These are phyloP conservation scores for Colletotrichum orchidophilum DNA, from an alignment of 2,329 filamentous ascomycete genomes.

Conservation along the genomic window DNA sequence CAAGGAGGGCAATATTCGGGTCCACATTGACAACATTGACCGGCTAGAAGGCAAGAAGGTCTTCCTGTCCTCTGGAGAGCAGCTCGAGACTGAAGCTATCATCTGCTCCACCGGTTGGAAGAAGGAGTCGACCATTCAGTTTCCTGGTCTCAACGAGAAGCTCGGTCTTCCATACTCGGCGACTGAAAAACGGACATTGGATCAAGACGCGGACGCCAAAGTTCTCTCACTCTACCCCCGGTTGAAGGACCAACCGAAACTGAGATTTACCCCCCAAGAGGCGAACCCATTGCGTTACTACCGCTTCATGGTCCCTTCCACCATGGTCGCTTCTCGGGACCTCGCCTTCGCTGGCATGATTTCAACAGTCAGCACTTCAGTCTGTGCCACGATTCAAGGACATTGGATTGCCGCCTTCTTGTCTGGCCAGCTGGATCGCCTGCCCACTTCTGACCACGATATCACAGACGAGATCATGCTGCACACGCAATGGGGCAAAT, in stretches of 20 bases:
- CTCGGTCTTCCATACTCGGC: neutral
- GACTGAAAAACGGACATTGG: neutral
- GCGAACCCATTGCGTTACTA: neutral
- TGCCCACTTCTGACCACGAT: neutral
- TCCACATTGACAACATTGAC: neutral
- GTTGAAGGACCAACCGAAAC: neutral
- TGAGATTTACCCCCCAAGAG: neutral
- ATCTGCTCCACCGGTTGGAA: neutral
- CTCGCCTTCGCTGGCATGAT: neutral
- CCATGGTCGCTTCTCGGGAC: neutral
- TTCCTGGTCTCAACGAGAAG: neutral
- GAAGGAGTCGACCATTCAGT: neutral
- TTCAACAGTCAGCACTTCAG: neutral
- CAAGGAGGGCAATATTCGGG: neutral
- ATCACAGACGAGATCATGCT: constrained; percentile 44
- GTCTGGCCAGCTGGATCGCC: neutral
- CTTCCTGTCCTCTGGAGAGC: neutral
- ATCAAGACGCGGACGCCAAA: neutral
- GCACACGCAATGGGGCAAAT: constrained; percentile 62
- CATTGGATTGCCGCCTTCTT: neutral
- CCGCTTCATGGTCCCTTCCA: neutral
- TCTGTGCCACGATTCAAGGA: neutral
- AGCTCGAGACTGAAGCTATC: neutral
- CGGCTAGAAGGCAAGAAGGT: neutral
- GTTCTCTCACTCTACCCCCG: neutral